These are phyloP conservation scores for Auricularia heimuer DNA, from an alignment of 768 basidiomycete genomes.

Conservation along the genomic window DNA sequence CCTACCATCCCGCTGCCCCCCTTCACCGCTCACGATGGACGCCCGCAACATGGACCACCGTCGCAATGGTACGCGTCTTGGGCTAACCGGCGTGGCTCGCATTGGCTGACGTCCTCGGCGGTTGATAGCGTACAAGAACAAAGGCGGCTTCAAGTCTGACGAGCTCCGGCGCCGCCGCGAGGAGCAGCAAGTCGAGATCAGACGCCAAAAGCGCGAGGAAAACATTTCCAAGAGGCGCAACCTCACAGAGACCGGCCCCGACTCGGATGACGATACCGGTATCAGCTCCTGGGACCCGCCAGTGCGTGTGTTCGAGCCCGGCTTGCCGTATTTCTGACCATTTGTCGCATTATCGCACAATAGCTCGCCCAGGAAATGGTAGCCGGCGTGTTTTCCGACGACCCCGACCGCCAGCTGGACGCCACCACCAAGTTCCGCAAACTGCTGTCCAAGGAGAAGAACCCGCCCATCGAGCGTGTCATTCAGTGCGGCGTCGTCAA, in stretches of 20 bases:
- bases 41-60: constrained; percentile 7
- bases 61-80: constrained; percentile 1
- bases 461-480: constrained; percentile 88
- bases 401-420: constrained; percentile 43
- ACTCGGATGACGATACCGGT: constrained; percentile 87
- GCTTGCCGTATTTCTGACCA: not conserved
- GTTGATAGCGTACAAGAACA: constrained; percentile 73
- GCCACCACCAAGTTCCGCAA: constrained; percentile 96
- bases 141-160: constrained; percentile 79
- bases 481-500: constrained; percentile 92
- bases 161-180: constrained; percentile 94
- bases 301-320: constrained; percentile 33
- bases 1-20: not conserved
- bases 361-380: constrained; percentile 76
- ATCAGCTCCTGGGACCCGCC: constrained; percentile 67
- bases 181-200: constrained; percentile 98
- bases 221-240: constrained; percentile 97
- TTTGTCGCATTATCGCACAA: not conserved
- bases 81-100: not conserved
- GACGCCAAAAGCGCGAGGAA: constrained; percentile 96
- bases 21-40: constrained; percentile 5
- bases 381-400: constrained; percentile 81
- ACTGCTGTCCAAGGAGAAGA: constrained; percentile 97
- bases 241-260: constrained; percentile 62
- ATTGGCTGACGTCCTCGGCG: not conserved